These are phyloP conservation scores for Teunomyces atbi DNA, from an alignment of 805 yeast species.

Conservation along the genomic window DNA sequence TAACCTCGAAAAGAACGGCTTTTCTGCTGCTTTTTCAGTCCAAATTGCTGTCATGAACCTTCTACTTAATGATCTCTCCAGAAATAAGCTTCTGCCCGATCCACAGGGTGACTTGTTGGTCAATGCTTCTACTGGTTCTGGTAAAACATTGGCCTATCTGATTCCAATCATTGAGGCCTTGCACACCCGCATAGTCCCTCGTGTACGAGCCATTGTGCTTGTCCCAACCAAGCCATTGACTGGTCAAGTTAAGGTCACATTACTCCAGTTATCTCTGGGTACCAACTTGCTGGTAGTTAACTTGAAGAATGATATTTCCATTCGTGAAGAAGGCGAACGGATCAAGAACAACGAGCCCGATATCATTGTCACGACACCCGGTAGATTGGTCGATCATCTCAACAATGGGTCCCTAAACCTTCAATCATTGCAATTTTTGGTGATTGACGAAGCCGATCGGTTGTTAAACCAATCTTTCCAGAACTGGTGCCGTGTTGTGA, in stretches of 20 bases:
- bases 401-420: conserved; percentile 43
- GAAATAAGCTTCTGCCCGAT: conserved; percentile 45
- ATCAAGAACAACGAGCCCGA: conserved; percentile 55
- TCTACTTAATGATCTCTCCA: conserved; percentile 42
- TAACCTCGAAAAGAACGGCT: conserved; percentile 49
- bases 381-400: conserved; percentile 78
- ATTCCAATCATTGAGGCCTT: conserved; percentile 79
- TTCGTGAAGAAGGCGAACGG: conserved; percentile 60
- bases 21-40: conserved; percentile 67
- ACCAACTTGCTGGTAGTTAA: conserved; percentile 63
- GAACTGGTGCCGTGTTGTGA: conserved; percentile 75
- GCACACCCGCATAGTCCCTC: conserved; percentile 61
- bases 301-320: conserved; percentile 51
- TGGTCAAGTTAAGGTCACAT: conserved; percentile 71
- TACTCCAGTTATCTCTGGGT: conserved; percentile 61
- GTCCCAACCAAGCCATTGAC: conserved; percentile 91
- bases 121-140: conserved; percentile 94
- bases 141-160: conserved; percentile 87
- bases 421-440: conserved; percentile 55
- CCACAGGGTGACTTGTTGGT: conserved; percentile 76
- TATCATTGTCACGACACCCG: conserved; percentile 71
- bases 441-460: conserved; percentile 82
- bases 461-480: conserved; percentile 86
- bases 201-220: conserved; percentile 69
- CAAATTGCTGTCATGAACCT: conserved; percentile 67